Evolutionary conservation across 2,329 filamentous ascomycete genomes (phyloP).

Genomic region (Sporothrix euskadiensis): DNA sequence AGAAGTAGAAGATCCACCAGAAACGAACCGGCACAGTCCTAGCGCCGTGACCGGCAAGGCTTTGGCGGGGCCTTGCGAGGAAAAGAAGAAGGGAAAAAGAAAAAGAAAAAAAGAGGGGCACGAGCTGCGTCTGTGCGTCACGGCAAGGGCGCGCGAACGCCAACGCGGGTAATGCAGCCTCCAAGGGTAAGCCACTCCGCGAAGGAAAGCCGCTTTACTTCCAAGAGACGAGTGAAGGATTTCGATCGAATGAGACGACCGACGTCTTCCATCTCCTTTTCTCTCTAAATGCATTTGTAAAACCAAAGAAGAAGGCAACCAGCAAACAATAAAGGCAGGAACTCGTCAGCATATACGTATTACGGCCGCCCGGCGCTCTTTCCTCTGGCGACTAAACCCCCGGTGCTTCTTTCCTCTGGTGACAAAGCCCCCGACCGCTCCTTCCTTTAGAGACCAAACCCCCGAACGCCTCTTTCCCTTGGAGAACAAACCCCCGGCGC

Average conservation of each 20-base stretch:
- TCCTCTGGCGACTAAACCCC: not conserved
- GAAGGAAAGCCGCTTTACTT: not conserved
- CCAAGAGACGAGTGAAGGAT: not conserved
- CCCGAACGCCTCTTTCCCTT: not conserved
- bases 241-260: not conserved
- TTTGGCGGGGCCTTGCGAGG: constrained; percentile 11
- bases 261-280: not conserved
- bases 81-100: not conserved
- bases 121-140: not conserved
- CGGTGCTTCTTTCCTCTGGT: not conserved
- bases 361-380: not conserved
- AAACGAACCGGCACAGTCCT: not conserved
- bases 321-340: not conserved
- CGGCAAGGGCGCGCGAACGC: constrained; percentile 18
- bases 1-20: not conserved
- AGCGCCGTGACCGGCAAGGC: constrained; percentile 9
- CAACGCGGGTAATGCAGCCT: not conserved
- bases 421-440: not conserved
- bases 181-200: not conserved
- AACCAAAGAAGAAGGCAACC: not conserved
- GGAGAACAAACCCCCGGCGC: not conserved
- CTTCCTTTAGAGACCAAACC: not conserved
- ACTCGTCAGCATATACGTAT: not conserved
- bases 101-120: constrained; percentile 5
- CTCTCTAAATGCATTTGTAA: not conserved